Base-by-base conservation (phyloP, 495 filamentous ascomycete species). In the Alectoria sarmentosa region DNA sequence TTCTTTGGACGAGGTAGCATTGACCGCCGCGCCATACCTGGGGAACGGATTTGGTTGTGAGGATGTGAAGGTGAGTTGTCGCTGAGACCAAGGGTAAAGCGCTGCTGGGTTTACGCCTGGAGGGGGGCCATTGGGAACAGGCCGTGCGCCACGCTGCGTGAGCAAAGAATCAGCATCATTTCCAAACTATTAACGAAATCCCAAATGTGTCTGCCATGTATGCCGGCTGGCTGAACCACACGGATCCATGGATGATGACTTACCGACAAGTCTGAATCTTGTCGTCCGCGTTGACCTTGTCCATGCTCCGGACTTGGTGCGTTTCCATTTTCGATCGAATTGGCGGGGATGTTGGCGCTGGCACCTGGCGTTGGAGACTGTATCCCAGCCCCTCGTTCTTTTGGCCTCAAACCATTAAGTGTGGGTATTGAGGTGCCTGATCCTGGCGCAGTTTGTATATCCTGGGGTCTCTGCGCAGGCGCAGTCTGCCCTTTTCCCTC, bases 11-110 rank as follows among this genome's bases (percentile, higher is more conserved):
- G 92, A 86, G 19, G 89, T 81, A 0, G 92, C 83, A 74, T 98
- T 99, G 75, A 96, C 92, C 13, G 95, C 95, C 52, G 95, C 92
- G 72, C 95, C 95, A 82, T 98, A 98, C 72, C 95, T 86, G 14
- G 95, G 95, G 72, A 99, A 98, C 3, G 95, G 94, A 66, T 89
- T 92, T 15, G 88, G 83, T 67, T 92, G 88, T 9, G 87, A 82
- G 15, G 90, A 84, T 11, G 90, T 88, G 71, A 96, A 94, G 59
- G 90, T 94, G 34, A 99, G 73, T 39, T 90, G 85, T 36, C 89
- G 87, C 73, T 96, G 89, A 44, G 93, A 96, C 95, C 95, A 99
- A 4, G 95, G 95, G 74, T 98, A 99, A 60, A 95, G 84, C 26
- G 90, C 82, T 36, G 82, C 76, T 65, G 78, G 79, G 4, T 80